Percentiles rank a stretch among this genome's conserved stretches.
phyloP scores from a whole-genome alignment of 2,329 filamentous ascomycete genomes.

The Colletotrichum chrysophilum region DNA sequence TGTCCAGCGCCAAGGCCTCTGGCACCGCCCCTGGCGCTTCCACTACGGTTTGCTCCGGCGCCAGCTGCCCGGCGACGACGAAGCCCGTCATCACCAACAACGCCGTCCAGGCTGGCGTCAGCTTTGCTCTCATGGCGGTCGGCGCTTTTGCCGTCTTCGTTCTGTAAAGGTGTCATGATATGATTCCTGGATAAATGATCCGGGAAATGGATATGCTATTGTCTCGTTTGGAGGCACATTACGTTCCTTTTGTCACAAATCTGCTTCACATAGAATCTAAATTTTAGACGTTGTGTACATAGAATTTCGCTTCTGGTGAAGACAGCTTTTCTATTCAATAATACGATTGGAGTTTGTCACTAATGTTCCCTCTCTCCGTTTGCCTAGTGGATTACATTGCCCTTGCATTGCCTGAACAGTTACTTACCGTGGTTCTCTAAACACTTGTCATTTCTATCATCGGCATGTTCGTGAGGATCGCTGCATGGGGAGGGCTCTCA shows the following conservation, averaged over 20 bases:
- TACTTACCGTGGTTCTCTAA: neutral
- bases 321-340: neutral
- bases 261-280: neutral
- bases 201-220: neutral
- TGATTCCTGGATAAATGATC: neutral
- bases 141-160: neutral
- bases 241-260: neutral
- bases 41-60: neutral
- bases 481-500: neutral
- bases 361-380: neutral
- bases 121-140: conserved; percentile 13
- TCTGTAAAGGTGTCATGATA: neutral
- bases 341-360: neutral
- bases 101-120: conserved; percentile 9
- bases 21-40: conserved; percentile 11
- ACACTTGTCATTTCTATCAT: neutral
- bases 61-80: conserved; percentile 2
- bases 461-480: neutral
- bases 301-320: neutral
- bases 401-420: neutral
- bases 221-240: neutral
- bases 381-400: neutral
- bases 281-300: neutral
- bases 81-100: conserved; percentile 2
- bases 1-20: neutral